Base-by-base conservation (phyloP, 106 monocot species). In the Dendrobium huoshanense region DNA sequence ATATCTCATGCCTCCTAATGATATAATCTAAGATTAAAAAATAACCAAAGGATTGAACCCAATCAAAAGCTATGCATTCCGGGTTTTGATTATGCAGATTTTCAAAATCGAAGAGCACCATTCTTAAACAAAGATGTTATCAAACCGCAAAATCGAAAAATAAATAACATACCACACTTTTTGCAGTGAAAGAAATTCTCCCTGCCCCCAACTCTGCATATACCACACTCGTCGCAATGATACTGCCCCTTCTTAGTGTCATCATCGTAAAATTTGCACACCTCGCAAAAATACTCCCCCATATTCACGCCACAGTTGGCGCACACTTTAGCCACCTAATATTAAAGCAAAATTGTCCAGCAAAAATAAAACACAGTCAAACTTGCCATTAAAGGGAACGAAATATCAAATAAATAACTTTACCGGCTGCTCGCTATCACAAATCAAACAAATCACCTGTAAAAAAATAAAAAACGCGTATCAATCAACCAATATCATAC, bases 221-320 rank as follows among this genome's bases (percentile, higher is more conserved):
- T 97, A 40, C 97, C 94, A 73, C 97, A 97, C 3, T 92, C 92
- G 41, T 86, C 67, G 55, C 94, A 98, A 48, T 98, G 97, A 81
- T 79, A 98, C 80, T 98, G 98, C 22, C 73, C 86, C 79, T 89
- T 98, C 18, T 67, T 31, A 25, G 81, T 85, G 79, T 98, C 87
- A 37, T 90, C 98, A 43, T 94, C 94, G 24, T 85, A 92, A 79
- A 98, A 98, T 79, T 91, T 98, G 91, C 94, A 98, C 6, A 84
- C 40, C 0, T 68, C 83, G 55, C 97, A 98, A 73, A 92, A 98
- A 43, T 94, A 98, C 67, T 92, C 92, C 55, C 98, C 94, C 98
- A 98, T 98, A 40, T 83, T 91, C n/a, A 94, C 97, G 19, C 92
- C 94, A 58, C 92, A 97, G 58, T 89, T 89, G 4, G 85, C 81